Base-by-base conservation (phyloP, 208 protist genomes). In the Wallacemonas sp. region DNA sequence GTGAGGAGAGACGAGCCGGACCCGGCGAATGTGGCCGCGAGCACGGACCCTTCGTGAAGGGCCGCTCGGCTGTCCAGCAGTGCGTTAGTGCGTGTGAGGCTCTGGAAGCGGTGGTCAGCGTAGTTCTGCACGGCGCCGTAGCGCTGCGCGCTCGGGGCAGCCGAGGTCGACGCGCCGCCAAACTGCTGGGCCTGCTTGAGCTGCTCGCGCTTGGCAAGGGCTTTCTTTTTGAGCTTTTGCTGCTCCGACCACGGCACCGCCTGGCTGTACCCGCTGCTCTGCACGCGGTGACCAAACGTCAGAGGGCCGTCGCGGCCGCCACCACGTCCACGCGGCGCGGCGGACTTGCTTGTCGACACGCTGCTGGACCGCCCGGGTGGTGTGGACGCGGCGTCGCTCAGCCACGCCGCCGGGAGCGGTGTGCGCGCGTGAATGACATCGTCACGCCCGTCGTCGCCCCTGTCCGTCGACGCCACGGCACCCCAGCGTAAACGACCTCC, bases 221-320 rank as follows among this genome's bases (percentile, higher is more conserved):
- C 23, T 23, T 23, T 65, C 57, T 48, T 46, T 55, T 46, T 57
- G n/a, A 39, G 50, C 49, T 61, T 72, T 50, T 82, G 82, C 70
- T 86, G 81, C 42, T 90, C 78, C 11, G 80, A 88, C 87, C 87
- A 91, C 45, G 84, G 87, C 14, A 59, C 52, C 12, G 76, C 82
- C n/a, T 78, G 68, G 22, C 31, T 41, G 74, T 94, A 91, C 20
- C 82, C 79, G 61, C 84, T 91, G 65, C 81, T 84, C 32, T 73
- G 84, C 18, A 79, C 70, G 14, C 25, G 16, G 25, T 49, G 36
- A 18, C 38, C 55, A 14, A 41, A 26, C 42, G 46, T 57, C 14
- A 38, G 33, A 20, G 52, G 50, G 2, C 33, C 31, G 41, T 44
- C 41, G 7, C 12, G 41, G 11, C 16, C 23, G 20, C 3, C 12